Evolutionary conservation across 495 filamentous ascomycete genomes (phyloP).

Genomic region (Talaromyces ruber): DNA sequence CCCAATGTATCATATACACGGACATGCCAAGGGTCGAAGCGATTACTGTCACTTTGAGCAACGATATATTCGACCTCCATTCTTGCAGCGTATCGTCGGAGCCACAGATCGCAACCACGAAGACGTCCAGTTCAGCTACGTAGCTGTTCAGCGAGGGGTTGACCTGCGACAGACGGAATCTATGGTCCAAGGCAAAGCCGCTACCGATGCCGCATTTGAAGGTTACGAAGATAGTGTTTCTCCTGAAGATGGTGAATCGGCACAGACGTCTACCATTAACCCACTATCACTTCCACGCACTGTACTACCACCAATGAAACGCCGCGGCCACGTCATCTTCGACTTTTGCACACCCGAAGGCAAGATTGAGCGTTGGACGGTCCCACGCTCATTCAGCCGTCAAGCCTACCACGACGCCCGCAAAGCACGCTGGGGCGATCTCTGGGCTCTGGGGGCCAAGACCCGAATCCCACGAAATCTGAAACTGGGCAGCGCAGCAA

Average conservation of each 20-base stretch:
- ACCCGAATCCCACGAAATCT: constrained; percentile 56
- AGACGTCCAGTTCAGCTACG: constrained; percentile 80
- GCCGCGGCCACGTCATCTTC: constrained; percentile 75
- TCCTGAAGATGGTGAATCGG: constrained; percentile 4
- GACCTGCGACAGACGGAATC: constrained; percentile 35
- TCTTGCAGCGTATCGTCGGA: constrained; percentile 71
- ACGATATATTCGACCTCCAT: constrained; percentile 74
- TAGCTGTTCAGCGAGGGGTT: constrained; percentile 75
- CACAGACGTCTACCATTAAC: constrained; percentile 24
- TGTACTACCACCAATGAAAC: constrained; percentile 75
- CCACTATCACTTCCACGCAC: constrained; percentile 68
- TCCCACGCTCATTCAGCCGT: constrained; percentile 71
- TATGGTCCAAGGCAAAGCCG: constrained; percentile 31
- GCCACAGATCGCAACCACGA: constrained; percentile 72
- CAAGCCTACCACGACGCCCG: constrained; percentile 84
- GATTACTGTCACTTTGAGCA: constrained; percentile 91
- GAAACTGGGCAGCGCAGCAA: constrained; percentile 52
- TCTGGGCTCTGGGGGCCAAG: constrained; percentile 95
- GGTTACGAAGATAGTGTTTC: constrained; percentile 31
- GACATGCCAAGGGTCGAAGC: constrained; percentile 59
- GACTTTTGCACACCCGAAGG: constrained; percentile 86
- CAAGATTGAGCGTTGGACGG: constrained; percentile 87
- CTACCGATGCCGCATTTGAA: constrained; percentile 41
- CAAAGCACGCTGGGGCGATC: constrained; percentile 84
- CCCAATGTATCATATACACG: constrained; percentile 73